Evolutionary conservation across 1,284 basidiomycete genomes (phyloP).

Genomic region (Trametes sp.): DNA sequence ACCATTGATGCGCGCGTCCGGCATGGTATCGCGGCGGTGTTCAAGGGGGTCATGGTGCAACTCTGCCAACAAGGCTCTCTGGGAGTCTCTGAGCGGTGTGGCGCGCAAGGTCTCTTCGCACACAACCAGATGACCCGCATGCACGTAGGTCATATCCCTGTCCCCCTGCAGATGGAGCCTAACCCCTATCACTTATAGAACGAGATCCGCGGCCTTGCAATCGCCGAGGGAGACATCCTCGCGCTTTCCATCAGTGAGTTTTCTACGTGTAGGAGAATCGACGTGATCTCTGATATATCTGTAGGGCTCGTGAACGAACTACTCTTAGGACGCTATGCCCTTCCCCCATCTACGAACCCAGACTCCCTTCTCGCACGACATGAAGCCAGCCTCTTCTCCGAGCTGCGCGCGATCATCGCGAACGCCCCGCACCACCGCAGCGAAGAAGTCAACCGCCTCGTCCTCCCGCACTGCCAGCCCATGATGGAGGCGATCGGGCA

Average conservation of each 20-base stretch:
- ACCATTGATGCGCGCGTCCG: constrained; percentile 42
- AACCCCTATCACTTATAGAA: constrained; percentile 34
- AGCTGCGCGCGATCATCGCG: constrained; percentile 34
- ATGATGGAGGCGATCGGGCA: constrained; percentile 54
- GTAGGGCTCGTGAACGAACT: constrained; percentile 49
- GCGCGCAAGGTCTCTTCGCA: constrained; percentile 56
- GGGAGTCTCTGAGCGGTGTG: constrained; percentile 52
- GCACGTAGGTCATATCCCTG: constrained; percentile 44
- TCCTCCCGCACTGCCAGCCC: constrained; percentile 48
- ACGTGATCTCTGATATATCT: not conserved
- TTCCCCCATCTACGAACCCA: constrained; percentile 39
- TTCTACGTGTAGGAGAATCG: not conserved
- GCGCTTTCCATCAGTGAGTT: constrained; percentile 50
- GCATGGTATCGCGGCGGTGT: constrained; percentile 50
- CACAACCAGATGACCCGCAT: constrained; percentile 49
- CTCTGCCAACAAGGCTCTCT: constrained; percentile 42
- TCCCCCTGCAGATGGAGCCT: not conserved
- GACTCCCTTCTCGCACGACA: constrained; percentile 44
- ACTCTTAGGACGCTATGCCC: constrained; percentile 41
- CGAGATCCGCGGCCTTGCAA: constrained; percentile 48
- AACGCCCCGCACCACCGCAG: constrained; percentile 41
- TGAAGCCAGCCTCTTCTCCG: constrained; percentile 45
- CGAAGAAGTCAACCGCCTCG: constrained; percentile 40
- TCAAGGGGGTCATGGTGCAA: constrained; percentile 48
- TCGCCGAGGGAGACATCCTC: constrained; percentile 54